Evolutionary conservation across 768 basidiomycete genomes (phyloP), one percentile per base, ranked within the genome.

Genomic region (Mrakia gelida): DNA sequence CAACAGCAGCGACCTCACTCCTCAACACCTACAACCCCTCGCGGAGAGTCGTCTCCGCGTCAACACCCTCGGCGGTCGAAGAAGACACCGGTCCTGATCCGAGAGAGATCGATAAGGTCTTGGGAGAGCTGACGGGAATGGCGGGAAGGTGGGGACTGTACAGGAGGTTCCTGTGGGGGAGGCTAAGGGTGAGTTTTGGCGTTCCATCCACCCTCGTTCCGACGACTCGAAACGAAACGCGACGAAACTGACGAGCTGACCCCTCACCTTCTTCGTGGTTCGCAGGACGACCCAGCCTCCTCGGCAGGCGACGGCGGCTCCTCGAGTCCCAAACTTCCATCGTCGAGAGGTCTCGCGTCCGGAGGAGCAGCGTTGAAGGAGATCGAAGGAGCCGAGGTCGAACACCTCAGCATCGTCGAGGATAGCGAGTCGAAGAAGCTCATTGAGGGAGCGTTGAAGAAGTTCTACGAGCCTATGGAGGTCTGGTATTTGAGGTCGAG

Each of bases 121-220:
- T 97, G 28, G 90, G 92, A 2, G 97, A 98, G 84, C 85, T 92
- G 15, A 90, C 94, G 21, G 91, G 91, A 5, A 94, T 99, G 89
- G 90, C 92, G 45, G 91, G 95, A 32, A 87, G 96, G 75, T 99
- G 96, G 96, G 89, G 89, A 80, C 84, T 98, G 80, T 95, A 98
- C 85, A 88, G 91, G 74, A 91, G 92, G 76, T 99, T 98, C 83
- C 86, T 98, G 23, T 86, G 89, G 45, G 92, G 92, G 72, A 88
- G 91, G 45, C 84, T 95, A 11, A 87, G 87, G 84, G 95, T 91
- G 81, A 79, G 86, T 77, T 18, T 21, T 45, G 5, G 45, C 15
- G 30, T 49, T 63, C 49, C 38, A 38, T 3, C 38, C 4, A 30
- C 63, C n/a, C 56, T n/a, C 15, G 54, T 34, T 73, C 3, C 56